Conservation (phyloP, 1,284 basidiomycete species). For the Omphalotus olearius region DNA sequence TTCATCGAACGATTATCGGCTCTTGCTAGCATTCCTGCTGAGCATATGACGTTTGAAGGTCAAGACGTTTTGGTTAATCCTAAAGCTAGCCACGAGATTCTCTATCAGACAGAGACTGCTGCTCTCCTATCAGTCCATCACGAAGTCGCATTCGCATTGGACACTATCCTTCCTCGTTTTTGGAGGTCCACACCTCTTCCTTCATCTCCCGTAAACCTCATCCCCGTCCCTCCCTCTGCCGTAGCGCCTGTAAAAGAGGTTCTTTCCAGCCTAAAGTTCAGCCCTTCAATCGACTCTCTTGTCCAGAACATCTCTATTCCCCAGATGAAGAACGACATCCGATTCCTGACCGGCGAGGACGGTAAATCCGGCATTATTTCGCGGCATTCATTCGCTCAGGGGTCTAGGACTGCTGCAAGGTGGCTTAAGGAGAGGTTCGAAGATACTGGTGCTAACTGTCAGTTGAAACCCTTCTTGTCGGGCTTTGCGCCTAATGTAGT, state of each 20-base stretch:
- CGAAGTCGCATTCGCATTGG: slow-evolving; percentile 34
- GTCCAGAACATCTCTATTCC: slow-evolving; percentile 61
- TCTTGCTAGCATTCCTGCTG: slow-evolving; percentile 18
- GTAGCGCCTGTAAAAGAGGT: slow-evolving; percentile 45
- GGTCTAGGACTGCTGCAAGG: slow-evolving; percentile 62
- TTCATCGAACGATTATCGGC: slow-evolving; percentile 23
- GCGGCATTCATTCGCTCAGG: slow-evolving; percentile 74
- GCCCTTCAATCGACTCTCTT: slow-evolving; percentile 55
- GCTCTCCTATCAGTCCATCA: slow-evolving; percentile 42
- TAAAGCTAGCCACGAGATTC: slow-evolving; percentile 24
- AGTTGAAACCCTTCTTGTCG: slow-evolving; percentile 55
- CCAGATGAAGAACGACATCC: slow-evolving; percentile 65
- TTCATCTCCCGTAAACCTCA: slow-evolving; percentile 35
- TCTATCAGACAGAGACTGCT: slow-evolving; percentile 37
- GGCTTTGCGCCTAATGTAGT: slow-evolving; percentile 85
- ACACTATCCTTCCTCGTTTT: slow-evolving; percentile 51
- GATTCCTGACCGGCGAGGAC: slow-evolving; percentile 82
- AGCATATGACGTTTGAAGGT: slow-evolving; percentile 26
- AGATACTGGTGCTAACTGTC: slow-evolving; percentile 68
- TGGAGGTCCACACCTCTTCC: slow-evolving; percentile 60
- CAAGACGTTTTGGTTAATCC: not conserved
- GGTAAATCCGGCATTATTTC: slow-evolving; percentile 58
- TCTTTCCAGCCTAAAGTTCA: slow-evolving; percentile 47
- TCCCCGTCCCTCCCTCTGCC: slow-evolving; percentile 50
- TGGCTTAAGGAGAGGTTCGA: slow-evolving; percentile 77